Percentiles rank a stretch among this genome's conserved stretches.
Conservation (phyloP, 1,139 yeast genomes). For the Saccharomyces hybrid region DNA sequence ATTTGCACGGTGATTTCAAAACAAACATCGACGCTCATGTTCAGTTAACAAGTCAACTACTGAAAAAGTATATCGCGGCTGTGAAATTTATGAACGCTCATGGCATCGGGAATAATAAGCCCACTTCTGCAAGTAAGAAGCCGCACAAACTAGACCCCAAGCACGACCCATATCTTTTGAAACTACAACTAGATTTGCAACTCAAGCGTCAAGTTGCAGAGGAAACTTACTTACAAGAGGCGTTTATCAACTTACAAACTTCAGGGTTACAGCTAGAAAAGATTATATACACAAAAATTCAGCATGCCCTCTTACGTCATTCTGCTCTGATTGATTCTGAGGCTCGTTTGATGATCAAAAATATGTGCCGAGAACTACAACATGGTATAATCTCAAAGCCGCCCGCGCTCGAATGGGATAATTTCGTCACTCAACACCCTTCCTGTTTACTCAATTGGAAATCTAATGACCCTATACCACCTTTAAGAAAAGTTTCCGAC, state of each 20-base stretch:
- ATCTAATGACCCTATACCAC: constrained; percentile 43
- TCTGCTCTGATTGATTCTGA: constrained; percentile 51
- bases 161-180: constrained; percentile 60
- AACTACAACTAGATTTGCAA: constrained; percentile 59
- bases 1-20: constrained; percentile 30
- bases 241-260: constrained; percentile 59
- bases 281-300: constrained; percentile 59
- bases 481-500: constrained; percentile 42
- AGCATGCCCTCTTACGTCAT: constrained; percentile 50
- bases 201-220: constrained; percentile 59
- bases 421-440: constrained; percentile 51
- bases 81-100: constrained; percentile 37
- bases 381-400: constrained; percentile 60
- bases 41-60: constrained; percentile 38
- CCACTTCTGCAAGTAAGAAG: constrained; percentile 13
- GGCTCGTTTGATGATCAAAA: constrained; percentile 48
- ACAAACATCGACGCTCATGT: constrained; percentile 32
- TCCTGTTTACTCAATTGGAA: constrained; percentile 36
- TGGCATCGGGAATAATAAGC: constrained; percentile 36
- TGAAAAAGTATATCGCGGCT: constrained; percentile 39
- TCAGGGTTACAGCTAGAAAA: constrained; percentile 69
- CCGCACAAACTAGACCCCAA: constrained; percentile 30
- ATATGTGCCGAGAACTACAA: constrained; percentile 52
- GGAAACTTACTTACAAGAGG: constrained; percentile 65
- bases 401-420: constrained; percentile 65